A percentile compares a stretch with the other conserved stretches of the same genome.
Conservation (phyloP, 345 rosid genomes). For the Eucalyptus leucophloia region DNA sequence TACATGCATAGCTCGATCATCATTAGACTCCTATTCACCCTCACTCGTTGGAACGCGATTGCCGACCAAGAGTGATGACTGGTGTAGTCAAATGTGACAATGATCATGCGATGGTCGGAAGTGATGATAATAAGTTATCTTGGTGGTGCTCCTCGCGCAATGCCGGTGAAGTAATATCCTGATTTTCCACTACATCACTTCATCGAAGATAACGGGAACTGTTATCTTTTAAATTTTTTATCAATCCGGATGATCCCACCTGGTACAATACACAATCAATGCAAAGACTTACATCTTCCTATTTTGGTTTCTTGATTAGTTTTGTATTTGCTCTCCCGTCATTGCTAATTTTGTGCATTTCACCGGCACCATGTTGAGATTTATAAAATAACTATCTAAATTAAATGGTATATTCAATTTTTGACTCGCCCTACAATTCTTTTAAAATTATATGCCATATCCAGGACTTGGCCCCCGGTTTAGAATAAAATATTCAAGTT, state of each 20-base stretch:
- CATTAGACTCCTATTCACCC: neutral
- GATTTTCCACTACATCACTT: neutral
- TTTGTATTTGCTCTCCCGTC: neutral
- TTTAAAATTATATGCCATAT: neutral
- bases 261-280: neutral
- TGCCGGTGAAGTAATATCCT: neutral
- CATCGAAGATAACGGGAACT: neutral
- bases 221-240: no score
- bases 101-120: neutral
- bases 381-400: neutral
- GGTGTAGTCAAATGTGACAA: neutral
- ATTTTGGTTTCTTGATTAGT: neutral
- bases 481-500: neutral
- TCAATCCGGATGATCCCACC: neutral
- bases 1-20: neutral
- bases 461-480: neutral
- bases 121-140: neutral
- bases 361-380: neutral
- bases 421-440: neutral
- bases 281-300: neutral
- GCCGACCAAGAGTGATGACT: neutral
- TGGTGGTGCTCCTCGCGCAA: accelerated
- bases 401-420: neutral
- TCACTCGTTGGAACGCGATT: neutral
- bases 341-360: neutral